Evolutionary conservation across 495 filamentous ascomycete species (phyloP).

Genomic region (Hamigera avellanea): DNA sequence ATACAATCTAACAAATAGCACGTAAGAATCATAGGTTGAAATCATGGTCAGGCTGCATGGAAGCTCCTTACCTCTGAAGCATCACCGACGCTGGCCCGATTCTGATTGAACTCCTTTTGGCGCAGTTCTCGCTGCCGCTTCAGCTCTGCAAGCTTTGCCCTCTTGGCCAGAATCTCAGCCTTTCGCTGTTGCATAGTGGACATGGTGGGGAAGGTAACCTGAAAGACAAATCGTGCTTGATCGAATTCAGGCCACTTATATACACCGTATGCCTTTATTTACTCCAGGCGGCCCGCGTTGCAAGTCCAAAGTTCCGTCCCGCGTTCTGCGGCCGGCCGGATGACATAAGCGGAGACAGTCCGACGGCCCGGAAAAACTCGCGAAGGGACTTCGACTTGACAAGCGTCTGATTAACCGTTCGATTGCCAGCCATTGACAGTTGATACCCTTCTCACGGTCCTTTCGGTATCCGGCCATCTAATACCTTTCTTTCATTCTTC

Average conservation of each 20-base stretch:
- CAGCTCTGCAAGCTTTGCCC: constrained; percentile 88
- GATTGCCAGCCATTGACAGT: constrained; percentile 31
- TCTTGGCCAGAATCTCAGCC: constrained; percentile 90
- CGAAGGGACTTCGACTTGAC: constrained; percentile 34
- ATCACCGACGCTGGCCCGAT: constrained; percentile 52
- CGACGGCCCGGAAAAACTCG: constrained; percentile 43
- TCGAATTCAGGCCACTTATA: no score
- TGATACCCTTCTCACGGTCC: constrained; percentile 25
- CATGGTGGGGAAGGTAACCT: constrained; percentile 16
- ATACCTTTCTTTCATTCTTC: constrained; percentile 9
- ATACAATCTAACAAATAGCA: constrained; percentile 39
- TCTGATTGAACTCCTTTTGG: constrained; percentile 55
- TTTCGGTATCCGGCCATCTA: constrained; percentile 18
- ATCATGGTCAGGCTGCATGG: not conserved
- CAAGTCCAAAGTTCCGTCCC: constrained; percentile 1
- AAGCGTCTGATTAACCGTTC: constrained; percentile 14
- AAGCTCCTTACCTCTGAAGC: constrained; percentile 33
- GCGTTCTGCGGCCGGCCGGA: constrained; percentile 10
- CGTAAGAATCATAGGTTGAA: constrained; percentile 8
- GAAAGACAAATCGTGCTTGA: not conserved
- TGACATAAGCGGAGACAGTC: constrained; percentile 32
- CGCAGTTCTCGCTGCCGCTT: constrained; percentile 82
- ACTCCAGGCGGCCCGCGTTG: not conserved
- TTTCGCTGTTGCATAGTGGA: constrained; percentile 66
- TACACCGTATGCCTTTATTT: no score